Evolutionary conservation across 2,329 filamentous ascomycete species (phyloP), one percentile per base, ranked within the genome.

Genomic region (Aspergillus sp.): DNA sequence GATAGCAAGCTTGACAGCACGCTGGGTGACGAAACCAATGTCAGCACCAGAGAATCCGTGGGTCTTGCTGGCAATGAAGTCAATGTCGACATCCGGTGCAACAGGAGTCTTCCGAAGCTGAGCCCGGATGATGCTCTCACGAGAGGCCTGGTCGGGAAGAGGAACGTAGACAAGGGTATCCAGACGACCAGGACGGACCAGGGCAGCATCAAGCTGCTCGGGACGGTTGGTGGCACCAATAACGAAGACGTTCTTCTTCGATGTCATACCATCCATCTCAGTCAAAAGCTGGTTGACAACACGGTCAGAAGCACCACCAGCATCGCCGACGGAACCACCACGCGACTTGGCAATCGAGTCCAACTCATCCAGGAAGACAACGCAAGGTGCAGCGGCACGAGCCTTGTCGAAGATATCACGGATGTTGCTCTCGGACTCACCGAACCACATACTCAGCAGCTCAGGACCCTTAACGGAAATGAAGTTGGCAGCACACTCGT

Each of bases 201-300:
- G 82, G 60, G 93, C 93, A 68, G 93, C 93, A 72, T 98, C 93
- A 51, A 98, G 87, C 78, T 97, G 93, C 78, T 98, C 93, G 39
- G 93, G 93, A 77, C 93, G 83, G 79, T 98, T 98, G 73, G 93
- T 98, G 41, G 93, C 93, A 70, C 93, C 93, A 62, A 98, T 98
- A 57, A 98, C 93, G 74, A 98, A 98, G 56, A 98, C 93, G 70
- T 98, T 98, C 87, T 98, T 98, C 88, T 98, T 98, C 35, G 91
- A 96, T 41, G 91, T 97, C 91, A 97, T 97, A 63, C 91, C 91
- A 60, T 97, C 91, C 91, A 97, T 96, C 82, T 97, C 89, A 59
- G 93, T 98, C 66, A 98, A 78, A 68, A 98, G 90, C 80, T 98
- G 94, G 79, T 98, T 98, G 72, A 98, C 93, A 61, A 98, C 93